Conservation (phyloP, 148 eudicot genomes). For the Heliamphora exappendiculata region DNA sequence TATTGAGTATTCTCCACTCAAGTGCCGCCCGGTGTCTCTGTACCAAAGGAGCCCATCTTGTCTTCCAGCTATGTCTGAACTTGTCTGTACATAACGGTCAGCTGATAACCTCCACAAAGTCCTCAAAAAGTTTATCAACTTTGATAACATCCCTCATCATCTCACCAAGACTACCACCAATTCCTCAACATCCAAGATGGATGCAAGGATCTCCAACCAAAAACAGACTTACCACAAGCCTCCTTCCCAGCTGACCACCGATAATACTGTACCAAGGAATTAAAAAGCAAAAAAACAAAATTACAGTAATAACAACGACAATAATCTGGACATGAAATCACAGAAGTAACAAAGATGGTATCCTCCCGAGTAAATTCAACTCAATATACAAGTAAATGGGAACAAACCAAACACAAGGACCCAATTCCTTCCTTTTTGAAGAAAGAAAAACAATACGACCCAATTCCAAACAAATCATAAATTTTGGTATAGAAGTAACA, state of each 20-base stretch:
- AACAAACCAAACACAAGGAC: background rate
- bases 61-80: slow-evolving; percentile 42
- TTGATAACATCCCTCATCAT: slow-evolving; percentile 75
- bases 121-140: slow-evolving; percentile 47
- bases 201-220: slow-evolving; percentile 19
- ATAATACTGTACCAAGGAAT: background rate
- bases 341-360: background rate
- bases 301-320: slow-evolving; percentile 9
- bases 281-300: background rate
- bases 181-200: slow-evolving; percentile 48
- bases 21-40: slow-evolving; percentile 65
- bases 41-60: slow-evolving; percentile 84
- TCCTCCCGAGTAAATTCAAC: background rate
- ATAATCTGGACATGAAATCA: slow-evolving; percentile 5
- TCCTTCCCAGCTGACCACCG: slow-evolving; percentile 5
- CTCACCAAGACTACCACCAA: slow-evolving; percentile 38
- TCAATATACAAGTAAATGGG: background rate
- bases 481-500: background rate
- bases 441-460: no score
- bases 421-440: slow-evolving; percentile 1
- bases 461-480: background rate
- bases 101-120: slow-evolving; percentile 52
- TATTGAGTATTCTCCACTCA: slow-evolving; percentile 74
- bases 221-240: slow-evolving; percentile 10
- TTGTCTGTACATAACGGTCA: slow-evolving; percentile 24